phyloP scores from a whole-genome alignment of 1,139 yeast species.

The Sugiyamaella japonica region DNA sequence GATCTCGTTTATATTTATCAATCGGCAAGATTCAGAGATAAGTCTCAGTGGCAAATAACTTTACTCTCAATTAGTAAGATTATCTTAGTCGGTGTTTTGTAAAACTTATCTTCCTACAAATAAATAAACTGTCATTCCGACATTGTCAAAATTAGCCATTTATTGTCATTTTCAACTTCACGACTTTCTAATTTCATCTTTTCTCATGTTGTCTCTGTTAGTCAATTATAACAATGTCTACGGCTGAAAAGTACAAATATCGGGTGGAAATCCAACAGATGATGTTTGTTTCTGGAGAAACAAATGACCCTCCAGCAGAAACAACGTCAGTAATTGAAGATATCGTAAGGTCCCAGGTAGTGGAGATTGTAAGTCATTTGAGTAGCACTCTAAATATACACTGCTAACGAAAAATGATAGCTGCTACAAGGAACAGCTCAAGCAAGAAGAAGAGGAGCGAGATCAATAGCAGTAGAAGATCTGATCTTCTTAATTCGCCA shows the following conservation, averaged over 20 bases:
- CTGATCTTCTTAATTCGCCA: constrained; percentile 88
- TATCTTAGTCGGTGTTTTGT: too few relatives aligned
- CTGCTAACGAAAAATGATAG: constrained; percentile 19
- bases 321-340: constrained; percentile 92
- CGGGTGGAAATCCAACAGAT: constrained; percentile 89
- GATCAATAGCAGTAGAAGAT: constrained; percentile 88
- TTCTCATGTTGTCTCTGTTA: neutral
- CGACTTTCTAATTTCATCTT: neutral
- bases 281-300: constrained; percentile 98
- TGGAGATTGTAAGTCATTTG: constrained; percentile 56
- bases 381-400: neutral
- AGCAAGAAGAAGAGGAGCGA: constrained; percentile 78
- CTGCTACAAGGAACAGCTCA: constrained; percentile 76
- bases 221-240: constrained; percentile 11
- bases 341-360: constrained; percentile 91
- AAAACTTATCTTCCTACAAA: too few relatives aligned
- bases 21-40: too few relatives aligned
- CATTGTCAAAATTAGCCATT: neutral
- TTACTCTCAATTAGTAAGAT: too few relatives aligned
- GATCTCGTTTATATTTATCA: too few relatives aligned
- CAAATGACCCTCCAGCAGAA: constrained; percentile 89
- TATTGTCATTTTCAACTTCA: neutral
- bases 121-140: too few relatives aligned
- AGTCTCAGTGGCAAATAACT: too few relatives aligned
- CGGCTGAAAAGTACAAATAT: constrained; percentile 62